Evolutionary conservation across 2,329 filamentous ascomycete genomes (phyloP).

Genomic region (Didymella segeticola): DNA sequence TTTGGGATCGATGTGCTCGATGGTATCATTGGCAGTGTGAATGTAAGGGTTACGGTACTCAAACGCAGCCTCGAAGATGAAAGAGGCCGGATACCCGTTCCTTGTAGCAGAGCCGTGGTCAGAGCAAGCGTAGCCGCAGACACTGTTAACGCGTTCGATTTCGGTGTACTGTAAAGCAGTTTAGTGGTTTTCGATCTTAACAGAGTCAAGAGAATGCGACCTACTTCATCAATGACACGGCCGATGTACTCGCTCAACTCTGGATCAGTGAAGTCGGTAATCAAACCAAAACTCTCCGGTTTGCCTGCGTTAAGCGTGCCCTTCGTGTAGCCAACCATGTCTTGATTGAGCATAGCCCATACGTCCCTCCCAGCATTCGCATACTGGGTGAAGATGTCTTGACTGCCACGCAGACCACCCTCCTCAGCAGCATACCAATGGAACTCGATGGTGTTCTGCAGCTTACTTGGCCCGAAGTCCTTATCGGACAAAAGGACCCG

Average conservation of each 20-base stretch:
- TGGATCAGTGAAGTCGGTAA: slow-evolving; percentile 83
- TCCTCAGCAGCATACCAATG: slow-evolving; percentile 96
- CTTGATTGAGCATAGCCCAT: slow-evolving; percentile 96
- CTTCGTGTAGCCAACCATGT: slow-evolving; percentile 77
- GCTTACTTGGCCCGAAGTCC: slow-evolving; percentile 70
- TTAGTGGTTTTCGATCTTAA: not conserved
- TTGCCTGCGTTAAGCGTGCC: slow-evolving; percentile 73
- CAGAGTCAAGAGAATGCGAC: not conserved
- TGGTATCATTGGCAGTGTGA: slow-evolving; percentile 71
- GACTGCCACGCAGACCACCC: slow-evolving; percentile 81
- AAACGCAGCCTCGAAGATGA: slow-evolving; percentile 66
- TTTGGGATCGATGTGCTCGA: slow-evolving; percentile 77
- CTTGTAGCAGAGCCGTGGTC: slow-evolving; percentile 76
- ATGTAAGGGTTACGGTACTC: slow-evolving; percentile 68
- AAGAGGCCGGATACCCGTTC: slow-evolving; percentile 74
- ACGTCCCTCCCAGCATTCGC: slow-evolving; percentile 74
- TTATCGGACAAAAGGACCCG: slow-evolving; percentile 75
- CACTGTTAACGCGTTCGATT: slow-evolving; percentile 62
- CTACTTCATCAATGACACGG: not conserved
- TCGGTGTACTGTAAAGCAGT: slow-evolving; percentile 81
- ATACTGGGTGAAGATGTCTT: slow-evolving; percentile 84
- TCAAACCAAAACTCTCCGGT: slow-evolving; percentile 81
- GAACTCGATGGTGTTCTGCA: slow-evolving; percentile 88
- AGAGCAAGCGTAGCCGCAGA: slow-evolving; percentile 81
- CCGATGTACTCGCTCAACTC: slow-evolving; percentile 3